phyloP scores from a whole-genome alignment of 306 rosid species.

The Urtica urens region DNA sequence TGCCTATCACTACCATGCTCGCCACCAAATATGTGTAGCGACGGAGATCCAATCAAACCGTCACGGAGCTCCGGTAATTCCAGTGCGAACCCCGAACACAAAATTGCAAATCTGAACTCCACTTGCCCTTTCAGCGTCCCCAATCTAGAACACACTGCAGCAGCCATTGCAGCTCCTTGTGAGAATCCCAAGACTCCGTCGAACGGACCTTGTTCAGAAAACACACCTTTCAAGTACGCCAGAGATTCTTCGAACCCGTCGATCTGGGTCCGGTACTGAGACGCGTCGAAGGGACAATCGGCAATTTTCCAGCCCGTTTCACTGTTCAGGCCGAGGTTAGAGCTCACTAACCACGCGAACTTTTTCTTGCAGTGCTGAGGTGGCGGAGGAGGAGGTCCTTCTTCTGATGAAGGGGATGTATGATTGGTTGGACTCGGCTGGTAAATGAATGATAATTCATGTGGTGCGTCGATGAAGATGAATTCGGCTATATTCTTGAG shows the following conservation, averaged over 20 bases:
- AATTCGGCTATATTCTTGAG: slow-evolving; percentile 61
- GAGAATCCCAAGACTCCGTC: slow-evolving; percentile 87
- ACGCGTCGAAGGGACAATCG: slow-evolving; percentile 60
- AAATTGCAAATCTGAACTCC: slow-evolving; percentile 54
- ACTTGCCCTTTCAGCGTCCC: slow-evolving; percentile 28
- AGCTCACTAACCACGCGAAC: slow-evolving; percentile 71
- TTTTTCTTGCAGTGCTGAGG: slow-evolving; percentile 52
- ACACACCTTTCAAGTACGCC: slow-evolving; percentile 38
- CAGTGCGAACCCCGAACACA: slow-evolving; percentile 68
- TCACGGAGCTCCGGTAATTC: slow-evolving; percentile 24
- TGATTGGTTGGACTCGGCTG: slow-evolving; percentile 26
- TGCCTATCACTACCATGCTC: slow-evolving; percentile 67
- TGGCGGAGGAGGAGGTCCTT: slow-evolving; percentile 42
- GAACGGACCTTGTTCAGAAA: slow-evolving; percentile 57
- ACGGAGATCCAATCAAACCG: slow-evolving; percentile 43
- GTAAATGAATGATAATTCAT: slow-evolving; percentile 71
- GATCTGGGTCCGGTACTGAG: slow-evolving; percentile 71
- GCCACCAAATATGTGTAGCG: slow-evolving; percentile 73
- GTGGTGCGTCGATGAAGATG: slow-evolving; percentile 70
- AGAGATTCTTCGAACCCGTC: slow-evolving; percentile 55
- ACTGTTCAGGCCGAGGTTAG: slow-evolving; percentile 21
- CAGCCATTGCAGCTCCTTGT: slow-evolving; percentile 91
- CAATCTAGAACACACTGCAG: slow-evolving; percentile 42
- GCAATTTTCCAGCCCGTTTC: slow-evolving; percentile 50
- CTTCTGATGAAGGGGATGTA: slow-evolving; percentile 21